Percentiles rank a stretch among this genome's conserved stretches.
These are phyloP conservation scores for Asparagopsis taxiformis DNA, from an alignment of 31 red algal genomes.

Conservation along the genomic window DNA sequence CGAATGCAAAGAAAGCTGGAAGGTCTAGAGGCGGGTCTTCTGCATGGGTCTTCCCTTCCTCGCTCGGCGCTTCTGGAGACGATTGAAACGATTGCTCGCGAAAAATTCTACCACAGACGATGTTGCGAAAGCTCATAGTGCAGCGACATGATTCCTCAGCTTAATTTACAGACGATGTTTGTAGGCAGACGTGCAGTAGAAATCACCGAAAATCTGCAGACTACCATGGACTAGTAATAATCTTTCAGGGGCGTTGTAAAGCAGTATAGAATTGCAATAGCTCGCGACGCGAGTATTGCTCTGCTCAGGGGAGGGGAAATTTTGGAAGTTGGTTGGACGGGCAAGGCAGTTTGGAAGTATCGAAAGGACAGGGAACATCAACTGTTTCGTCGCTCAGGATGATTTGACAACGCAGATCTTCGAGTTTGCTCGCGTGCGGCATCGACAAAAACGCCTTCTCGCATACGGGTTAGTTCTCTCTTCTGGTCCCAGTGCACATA, in stretches of 20 bases:
- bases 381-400: too few species aligned
- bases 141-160: background rate
- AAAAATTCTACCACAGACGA: slow-evolving; percentile 7
- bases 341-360: too few species aligned
- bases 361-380: too few species aligned
- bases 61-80: slow-evolving; percentile 24
- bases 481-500: slow-evolving; percentile 74
- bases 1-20: slow-evolving; percentile 67
- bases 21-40: slow-evolving; percentile 53
- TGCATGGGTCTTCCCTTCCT: slow-evolving; percentile 67
- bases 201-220: background rate
- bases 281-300: too few species aligned
- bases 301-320: too few species aligned
- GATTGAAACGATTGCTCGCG: slow-evolving; percentile 23
- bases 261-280: too few species aligned
- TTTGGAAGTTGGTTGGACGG: too few species aligned
- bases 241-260: too few species aligned
- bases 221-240: background rate
- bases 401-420: too few species aligned
- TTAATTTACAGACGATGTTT: background rate
- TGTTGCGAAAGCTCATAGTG: slow-evolving; percentile 8
- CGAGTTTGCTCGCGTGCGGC: slow-evolving; percentile 45
- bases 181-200: background rate
- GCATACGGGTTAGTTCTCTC: slow-evolving; percentile 43
- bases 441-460: slow-evolving; percentile 39